Evolutionary conservation across 164 flowering plant species (phyloP).

Genomic region (Cinnamomum micranthum): DNA sequence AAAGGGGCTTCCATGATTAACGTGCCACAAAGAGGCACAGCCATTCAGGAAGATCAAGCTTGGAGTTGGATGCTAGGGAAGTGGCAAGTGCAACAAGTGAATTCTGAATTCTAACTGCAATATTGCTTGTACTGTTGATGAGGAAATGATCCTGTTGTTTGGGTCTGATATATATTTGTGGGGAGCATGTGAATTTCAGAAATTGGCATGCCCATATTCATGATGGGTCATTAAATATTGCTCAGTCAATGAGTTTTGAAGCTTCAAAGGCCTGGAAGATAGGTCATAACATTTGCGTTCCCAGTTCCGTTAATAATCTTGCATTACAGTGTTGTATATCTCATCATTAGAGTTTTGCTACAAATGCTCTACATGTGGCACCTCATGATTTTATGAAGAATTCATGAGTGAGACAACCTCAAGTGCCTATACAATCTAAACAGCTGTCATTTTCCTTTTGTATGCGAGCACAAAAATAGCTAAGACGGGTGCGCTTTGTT

Average conservation of each 20-base stretch:
- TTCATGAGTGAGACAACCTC: constrained; percentile 9
- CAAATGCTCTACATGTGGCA: background rate
- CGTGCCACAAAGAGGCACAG: constrained; percentile 1
- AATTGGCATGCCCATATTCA: background rate
- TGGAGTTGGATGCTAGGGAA: background rate
- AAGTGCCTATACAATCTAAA: constrained; percentile 1
- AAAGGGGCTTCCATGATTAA: constrained; percentile 3
- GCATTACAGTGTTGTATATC: no score
- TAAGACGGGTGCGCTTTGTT: constrained; percentile 52
- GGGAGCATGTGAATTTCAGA: background rate
- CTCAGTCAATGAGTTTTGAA: background rate
- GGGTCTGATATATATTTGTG: no score
- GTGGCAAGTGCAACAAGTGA: background rate
- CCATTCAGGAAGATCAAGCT: constrained; percentile 3
- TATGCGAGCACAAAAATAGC: constrained; percentile 24
- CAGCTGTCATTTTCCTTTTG: constrained; percentile 14
- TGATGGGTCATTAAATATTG: background rate
- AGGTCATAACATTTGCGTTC: background rate
- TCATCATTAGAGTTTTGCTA: no score
- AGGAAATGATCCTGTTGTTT: background rate
- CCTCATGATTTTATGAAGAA: constrained; percentile 3
- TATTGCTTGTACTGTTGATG: background rate
- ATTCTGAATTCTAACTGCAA: background rate
- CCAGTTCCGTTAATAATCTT: background rate
- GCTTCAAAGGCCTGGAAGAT: background rate